phyloP scores from a whole-genome alignment of 495 filamentous ascomycete genomes.

The Apiosordaria backusii region DNA sequence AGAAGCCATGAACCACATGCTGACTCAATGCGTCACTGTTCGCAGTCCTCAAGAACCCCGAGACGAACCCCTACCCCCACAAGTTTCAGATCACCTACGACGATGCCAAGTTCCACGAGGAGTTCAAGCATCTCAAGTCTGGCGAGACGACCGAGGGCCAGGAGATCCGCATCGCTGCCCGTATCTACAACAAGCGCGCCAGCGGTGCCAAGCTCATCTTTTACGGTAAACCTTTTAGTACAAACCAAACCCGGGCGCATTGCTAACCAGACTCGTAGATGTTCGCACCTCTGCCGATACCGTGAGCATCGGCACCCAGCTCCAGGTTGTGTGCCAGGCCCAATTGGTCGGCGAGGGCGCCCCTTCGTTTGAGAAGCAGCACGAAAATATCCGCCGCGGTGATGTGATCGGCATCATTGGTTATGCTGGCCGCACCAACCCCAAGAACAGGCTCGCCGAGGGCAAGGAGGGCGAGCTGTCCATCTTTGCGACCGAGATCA shows the following conservation, averaged over 20 bases:
- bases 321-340: constrained; percentile 89
- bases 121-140: constrained; percentile 73
- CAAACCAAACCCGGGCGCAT: neutral
- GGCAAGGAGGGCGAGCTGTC: constrained; percentile 83
- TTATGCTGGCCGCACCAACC: constrained; percentile 82
- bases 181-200: constrained; percentile 84
- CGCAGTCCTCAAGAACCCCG: constrained; percentile 64
- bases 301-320: constrained; percentile 58
- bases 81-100: constrained; percentile 88
- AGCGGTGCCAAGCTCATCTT: constrained; percentile 84
- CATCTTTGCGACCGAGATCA: constrained; percentile 83
- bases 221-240: constrained; percentile 51
- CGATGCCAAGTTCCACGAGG: constrained; percentile 68
- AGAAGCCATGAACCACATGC: neutral
- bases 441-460: constrained; percentile 68
- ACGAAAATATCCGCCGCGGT: constrained; percentile 83
- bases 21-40: neutral
- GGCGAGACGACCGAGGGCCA: constrained; percentile 75
- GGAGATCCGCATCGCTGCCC: constrained; percentile 69
- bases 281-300: constrained; percentile 57
- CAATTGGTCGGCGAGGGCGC: constrained; percentile 59
- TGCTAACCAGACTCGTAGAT: constrained; percentile 41
- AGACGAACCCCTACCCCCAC: constrained; percentile 92
- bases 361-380: constrained; percentile 76
- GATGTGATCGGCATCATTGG: constrained; percentile 88